Percentiles rank a stretch among this genome's conserved stretches.
Conservation (phyloP, 2,329 filamentous ascomycete species). For the Conoideocrella luteorostrata region DNA sequence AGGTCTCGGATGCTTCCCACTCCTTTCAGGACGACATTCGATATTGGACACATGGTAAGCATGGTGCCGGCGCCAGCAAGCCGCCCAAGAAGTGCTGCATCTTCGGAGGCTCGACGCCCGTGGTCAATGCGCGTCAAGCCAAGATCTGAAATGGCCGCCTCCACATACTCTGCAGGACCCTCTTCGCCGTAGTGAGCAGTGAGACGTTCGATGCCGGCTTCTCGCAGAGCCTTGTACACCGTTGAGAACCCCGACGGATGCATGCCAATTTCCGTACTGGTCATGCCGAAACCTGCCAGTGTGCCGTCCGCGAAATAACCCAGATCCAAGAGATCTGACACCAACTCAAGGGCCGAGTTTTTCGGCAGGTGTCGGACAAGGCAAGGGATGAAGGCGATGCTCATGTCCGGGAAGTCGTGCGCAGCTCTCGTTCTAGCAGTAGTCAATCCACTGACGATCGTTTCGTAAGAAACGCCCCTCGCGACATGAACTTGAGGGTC, state of each 20-base stretch:
- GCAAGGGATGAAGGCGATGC: slow-evolving; percentile 62
- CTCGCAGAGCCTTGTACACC: slow-evolving; percentile 46
- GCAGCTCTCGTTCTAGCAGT: slow-evolving; percentile 55
- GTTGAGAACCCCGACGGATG: slow-evolving; percentile 55
- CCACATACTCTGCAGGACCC: slow-evolving; percentile 53
- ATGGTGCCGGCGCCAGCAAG: slow-evolving; percentile 53
- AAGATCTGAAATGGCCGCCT: not conserved
- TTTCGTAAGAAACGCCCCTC: slow-evolving; percentile 56
- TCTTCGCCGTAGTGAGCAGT: slow-evolving; percentile 76
- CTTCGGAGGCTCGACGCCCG: slow-evolving; percentile 29
- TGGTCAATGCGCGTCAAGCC: slow-evolving; percentile 61
- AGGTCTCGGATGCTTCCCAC: slow-evolving; percentile 20
- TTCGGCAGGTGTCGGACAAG: slow-evolving; percentile 65
- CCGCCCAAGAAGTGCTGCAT: slow-evolving; percentile 41
- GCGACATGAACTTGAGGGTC: slow-evolving; percentile 69
- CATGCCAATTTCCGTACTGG: slow-evolving; percentile 54
- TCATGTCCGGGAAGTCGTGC: slow-evolving; percentile 55
- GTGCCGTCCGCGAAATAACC: slow-evolving; percentile 38
- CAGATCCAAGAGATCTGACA: slow-evolving; percentile 21
- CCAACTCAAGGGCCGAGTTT: slow-evolving; percentile 40
- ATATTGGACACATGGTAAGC: slow-evolving; percentile 66
- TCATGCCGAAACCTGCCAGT: slow-evolving; percentile 59
- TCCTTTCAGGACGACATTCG: slow-evolving; percentile 49
- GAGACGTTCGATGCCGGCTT: slow-evolving; percentile 46
- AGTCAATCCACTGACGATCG: slow-evolving; percentile 57